These are phyloP conservation scores for Fusarium siculi DNA, from an alignment of 2,329 filamentous ascomycete species.

Conservation along the genomic window DNA sequence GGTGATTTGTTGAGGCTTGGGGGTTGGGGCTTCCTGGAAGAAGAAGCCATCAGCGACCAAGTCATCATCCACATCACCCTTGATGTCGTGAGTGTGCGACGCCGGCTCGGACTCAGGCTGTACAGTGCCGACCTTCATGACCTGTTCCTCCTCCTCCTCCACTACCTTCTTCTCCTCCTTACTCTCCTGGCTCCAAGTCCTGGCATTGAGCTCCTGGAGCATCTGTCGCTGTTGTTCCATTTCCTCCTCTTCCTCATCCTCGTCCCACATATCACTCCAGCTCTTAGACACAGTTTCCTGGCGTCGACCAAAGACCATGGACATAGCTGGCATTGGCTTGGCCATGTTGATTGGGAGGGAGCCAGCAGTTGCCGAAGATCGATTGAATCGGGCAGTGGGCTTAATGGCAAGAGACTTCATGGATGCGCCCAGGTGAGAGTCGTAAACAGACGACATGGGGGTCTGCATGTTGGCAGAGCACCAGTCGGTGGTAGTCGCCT, in stretches of 20 bases:
- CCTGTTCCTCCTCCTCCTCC: constrained; percentile 31
- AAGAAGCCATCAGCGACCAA: constrained; percentile 76
- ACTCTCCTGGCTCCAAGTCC: constrained; percentile 83
- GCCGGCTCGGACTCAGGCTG: constrained; percentile 26
- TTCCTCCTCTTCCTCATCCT: constrained; percentile 81
- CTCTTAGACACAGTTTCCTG: constrained; percentile 91
- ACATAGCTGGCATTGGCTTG: constrained; percentile 79
- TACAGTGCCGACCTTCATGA: constrained; percentile 32
- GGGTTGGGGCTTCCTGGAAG: constrained; percentile 71
- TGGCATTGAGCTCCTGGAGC: constrained; percentile 75
- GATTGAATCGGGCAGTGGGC: constrained; percentile 51
- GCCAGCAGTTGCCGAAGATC: constrained; percentile 69
- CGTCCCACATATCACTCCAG: constrained; percentile 98
- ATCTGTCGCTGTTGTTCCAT: constrained; percentile 62
- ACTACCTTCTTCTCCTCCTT: constrained; percentile 50
- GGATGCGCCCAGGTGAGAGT: constrained; percentile 83
- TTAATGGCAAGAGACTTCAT: constrained; percentile 77
- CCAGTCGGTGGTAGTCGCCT: constrained; percentile 77
- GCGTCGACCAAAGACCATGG: constrained; percentile 81
- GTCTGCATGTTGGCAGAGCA: constrained; percentile 80
- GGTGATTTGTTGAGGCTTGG: constrained; percentile 50
- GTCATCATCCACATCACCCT: constrained; percentile 70
- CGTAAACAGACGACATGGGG: constrained; percentile 83
- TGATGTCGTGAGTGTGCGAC: constrained; percentile 48
- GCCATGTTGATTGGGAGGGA: constrained; percentile 84